Conservation (phyloP, 768 basidiomycete genomes). For the Hericium alpestre region DNA sequence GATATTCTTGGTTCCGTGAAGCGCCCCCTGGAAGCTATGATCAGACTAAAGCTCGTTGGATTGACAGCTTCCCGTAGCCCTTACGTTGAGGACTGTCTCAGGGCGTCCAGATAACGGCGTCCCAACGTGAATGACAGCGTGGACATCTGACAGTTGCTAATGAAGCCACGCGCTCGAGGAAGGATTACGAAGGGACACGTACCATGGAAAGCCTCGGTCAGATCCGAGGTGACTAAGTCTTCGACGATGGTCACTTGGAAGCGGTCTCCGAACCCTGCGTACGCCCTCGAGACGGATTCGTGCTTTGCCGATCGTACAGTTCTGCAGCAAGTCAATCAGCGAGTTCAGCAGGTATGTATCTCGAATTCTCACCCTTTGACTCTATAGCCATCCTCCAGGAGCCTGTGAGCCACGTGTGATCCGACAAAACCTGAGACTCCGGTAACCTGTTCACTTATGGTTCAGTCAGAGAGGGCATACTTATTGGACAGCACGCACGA, state of each 20-base stretch:
- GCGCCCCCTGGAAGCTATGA: background rate
- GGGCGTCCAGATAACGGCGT: background rate
- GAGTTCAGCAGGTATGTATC: background rate
- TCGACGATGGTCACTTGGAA: constrained; percentile 9
- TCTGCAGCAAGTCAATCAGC: background rate
- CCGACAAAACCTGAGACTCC: constrained; percentile 29
- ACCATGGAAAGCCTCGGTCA: constrained; percentile 11
- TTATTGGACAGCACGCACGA: background rate
- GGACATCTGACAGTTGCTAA: background rate
- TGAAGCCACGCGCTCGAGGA: background rate
- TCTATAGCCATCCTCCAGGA: constrained; percentile 33
- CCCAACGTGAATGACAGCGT: background rate
- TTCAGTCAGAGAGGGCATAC: background rate
- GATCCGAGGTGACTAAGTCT: constrained; percentile 11
- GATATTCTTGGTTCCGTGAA: background rate
- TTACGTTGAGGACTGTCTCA: background rate
- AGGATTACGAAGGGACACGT: background rate
- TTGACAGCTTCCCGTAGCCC: background rate
- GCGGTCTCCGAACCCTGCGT: background rate
- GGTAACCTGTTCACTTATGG: constrained; percentile 18
- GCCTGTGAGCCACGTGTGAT: constrained; percentile 15
- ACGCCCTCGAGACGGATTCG: background rate
- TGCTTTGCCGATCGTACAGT: constrained; percentile 8
- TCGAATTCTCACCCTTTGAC: constrained; percentile 29
- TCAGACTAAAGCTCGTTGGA: background rate